Percentiles rank a stretch among this genome's conserved stretches.
Conservation (phyloP, 805 yeast genomes). For the Pichia nanzhaoensis region DNA sequence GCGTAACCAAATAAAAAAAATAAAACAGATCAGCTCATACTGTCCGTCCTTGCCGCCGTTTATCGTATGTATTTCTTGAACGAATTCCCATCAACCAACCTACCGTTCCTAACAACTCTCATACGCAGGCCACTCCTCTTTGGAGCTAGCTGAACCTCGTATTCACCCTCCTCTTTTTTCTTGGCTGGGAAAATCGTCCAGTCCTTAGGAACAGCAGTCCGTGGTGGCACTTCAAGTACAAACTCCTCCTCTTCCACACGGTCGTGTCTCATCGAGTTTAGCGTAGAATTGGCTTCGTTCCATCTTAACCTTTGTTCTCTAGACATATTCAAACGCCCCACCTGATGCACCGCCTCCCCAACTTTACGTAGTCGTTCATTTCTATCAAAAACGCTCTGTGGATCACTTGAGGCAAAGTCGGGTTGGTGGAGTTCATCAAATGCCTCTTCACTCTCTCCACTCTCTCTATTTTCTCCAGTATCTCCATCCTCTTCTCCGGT, state of each 20-base stretch:
- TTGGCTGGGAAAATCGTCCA: slow-evolving; percentile 24
- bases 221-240: not conserved
- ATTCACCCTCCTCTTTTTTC: not conserved
- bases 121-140: not conserved
- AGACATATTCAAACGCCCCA: slow-evolving; percentile 5
- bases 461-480: not conserved
- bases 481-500: too few relatives aligned
- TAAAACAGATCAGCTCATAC: too few relatives aligned
- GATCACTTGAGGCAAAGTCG: too few relatives aligned
- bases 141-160: not conserved
- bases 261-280: too few relatives aligned
- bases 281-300: too few relatives aligned
- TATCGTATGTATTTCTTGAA: slow-evolving; percentile 4
- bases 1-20: too few relatives aligned
- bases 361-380: not conserved
- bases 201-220: slow-evolving; percentile 26
- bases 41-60: too few relatives aligned
- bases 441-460: not conserved
- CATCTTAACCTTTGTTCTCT: not conserved
- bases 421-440: too few relatives aligned
- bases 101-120: slow-evolving; percentile 1
- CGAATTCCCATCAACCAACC: slow-evolving; percentile 3
- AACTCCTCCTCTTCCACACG: not conserved
- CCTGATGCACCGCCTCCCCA: not conserved
- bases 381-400: not conserved